Evolutionary conservation across 495 filamentous ascomycete genomes (phyloP).

Genomic region (Astrothelium subdiscretum): DNA sequence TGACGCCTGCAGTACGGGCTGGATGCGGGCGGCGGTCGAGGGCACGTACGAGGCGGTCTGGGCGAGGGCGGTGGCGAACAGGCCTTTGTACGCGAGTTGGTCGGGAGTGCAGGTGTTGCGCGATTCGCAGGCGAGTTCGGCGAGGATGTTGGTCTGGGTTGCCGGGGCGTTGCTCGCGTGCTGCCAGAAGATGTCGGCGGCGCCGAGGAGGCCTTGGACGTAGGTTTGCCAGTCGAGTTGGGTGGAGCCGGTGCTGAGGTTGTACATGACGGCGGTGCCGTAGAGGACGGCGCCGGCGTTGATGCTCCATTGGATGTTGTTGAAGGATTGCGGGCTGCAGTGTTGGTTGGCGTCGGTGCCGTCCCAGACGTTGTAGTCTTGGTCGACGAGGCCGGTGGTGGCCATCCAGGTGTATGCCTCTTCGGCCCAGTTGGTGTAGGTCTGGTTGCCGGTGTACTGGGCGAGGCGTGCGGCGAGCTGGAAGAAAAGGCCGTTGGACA

Average conservation of each 20-base stretch:
- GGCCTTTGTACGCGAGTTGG: constrained; percentile 33
- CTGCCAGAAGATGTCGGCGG: too few species aligned
- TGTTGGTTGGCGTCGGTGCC: constrained; percentile 45
- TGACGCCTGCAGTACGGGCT: constrained; percentile 22
- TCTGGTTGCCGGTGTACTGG: constrained; percentile 62
- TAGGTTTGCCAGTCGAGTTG: background rate
- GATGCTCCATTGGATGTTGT: constrained; percentile 15
- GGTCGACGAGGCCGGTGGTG: constrained; percentile 49
- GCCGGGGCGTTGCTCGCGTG: constrained; percentile 1
- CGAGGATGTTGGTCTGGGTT: constrained; percentile 26
- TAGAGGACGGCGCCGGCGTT: constrained; percentile 7
- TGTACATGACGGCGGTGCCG: constrained; percentile 14
- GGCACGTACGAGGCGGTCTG: constrained; percentile 26
- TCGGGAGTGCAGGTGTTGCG: constrained; percentile 29
- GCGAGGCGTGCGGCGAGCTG: constrained; percentile 67
- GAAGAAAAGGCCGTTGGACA: constrained; percentile 72
- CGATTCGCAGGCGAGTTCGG: constrained; percentile 29
- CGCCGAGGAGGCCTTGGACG: background rate
- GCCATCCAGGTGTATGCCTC: constrained; percentile 62
- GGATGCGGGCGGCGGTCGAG: constrained; percentile 24
- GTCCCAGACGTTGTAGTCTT: constrained; percentile 51
- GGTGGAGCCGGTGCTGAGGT: constrained; percentile 19
- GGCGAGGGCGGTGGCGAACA: constrained; percentile 31
- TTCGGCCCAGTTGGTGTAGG: constrained; percentile 68
- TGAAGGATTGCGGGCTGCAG: constrained; percentile 40